Conservation (phyloP, 805 yeast species). For the Millerozyma miso region DNA sequence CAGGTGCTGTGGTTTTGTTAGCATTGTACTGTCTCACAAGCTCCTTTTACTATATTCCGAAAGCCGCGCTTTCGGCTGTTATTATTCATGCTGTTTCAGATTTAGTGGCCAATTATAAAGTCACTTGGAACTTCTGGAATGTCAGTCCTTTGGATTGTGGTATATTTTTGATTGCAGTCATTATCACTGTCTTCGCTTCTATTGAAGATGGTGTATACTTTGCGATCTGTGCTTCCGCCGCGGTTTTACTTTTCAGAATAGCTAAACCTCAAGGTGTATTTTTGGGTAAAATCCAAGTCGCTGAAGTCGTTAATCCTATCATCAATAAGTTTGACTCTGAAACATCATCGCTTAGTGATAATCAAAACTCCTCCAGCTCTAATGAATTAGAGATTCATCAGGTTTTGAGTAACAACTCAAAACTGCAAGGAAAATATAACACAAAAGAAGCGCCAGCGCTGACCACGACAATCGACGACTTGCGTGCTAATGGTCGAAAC, state of each 20-base stretch:
- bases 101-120: slow-evolving; percentile 64
- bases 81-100: slow-evolving; percentile 93
- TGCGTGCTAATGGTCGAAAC: slow-evolving; percentile 25
- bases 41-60: slow-evolving; percentile 86
- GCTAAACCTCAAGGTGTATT: slow-evolving; percentile 81
- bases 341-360: neutral
- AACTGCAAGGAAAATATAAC: slow-evolving; percentile 18
- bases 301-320: slow-evolving; percentile 65
- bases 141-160: slow-evolving; percentile 70
- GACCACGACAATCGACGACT: slow-evolving; percentile 18
- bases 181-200: slow-evolving; percentile 70
- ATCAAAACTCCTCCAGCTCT: slow-evolving; percentile 14
- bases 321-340: slow-evolving; percentile 27
- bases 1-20: slow-evolving; percentile 83
- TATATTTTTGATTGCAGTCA: slow-evolving; percentile 67
- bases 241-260: slow-evolving; percentile 64
- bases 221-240: slow-evolving; percentile 81
- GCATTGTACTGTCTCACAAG: slow-evolving; percentile 81
- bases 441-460: slow-evolving; percentile 8
- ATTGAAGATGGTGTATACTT: slow-evolving; percentile 90
- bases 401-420: slow-evolving; percentile 31
- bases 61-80: slow-evolving; percentile 80
- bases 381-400: slow-evolving; percentile 40
- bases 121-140: slow-evolving; percentile 66
- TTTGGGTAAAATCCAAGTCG: slow-evolving; percentile 71